phyloP scores from a whole-genome alignment of 768 basidiomycete genomes.

The Psilocybe tampanensis region DNA sequence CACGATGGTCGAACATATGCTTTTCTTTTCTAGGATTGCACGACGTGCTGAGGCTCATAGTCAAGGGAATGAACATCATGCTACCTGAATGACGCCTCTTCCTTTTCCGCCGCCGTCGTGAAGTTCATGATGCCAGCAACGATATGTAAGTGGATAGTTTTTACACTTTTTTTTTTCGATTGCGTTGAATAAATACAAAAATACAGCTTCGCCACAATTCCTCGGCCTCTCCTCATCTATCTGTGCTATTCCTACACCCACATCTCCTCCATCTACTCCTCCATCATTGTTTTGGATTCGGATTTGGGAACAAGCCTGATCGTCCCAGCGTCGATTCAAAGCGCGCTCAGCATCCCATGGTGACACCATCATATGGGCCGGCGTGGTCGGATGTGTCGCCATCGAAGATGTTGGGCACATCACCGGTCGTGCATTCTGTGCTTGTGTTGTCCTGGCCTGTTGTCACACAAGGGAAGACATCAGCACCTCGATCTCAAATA shows the following conservation, averaged over 20 bases:
- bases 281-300: not conserved
- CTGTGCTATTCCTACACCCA: not conserved
- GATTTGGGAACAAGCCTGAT: no score
- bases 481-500: no score
- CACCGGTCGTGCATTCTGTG: slow-evolving; percentile 49
- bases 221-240: not conserved
- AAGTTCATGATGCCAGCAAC: no score
- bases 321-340: no score
- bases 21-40: no score
- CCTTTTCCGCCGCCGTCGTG: no score
- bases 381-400: slow-evolving; percentile 52
- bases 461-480: no score
- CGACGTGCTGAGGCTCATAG: no score
- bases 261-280: no score
- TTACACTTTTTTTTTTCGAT: not conserved
- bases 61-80: no score
- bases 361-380: slow-evolving; percentile 20
- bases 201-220: not conserved
- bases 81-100: no score
- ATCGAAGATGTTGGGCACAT: slow-evolving; percentile 53
- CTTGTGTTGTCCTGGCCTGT: slow-evolving; percentile 40
- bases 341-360: slow-evolving; percentile 23
- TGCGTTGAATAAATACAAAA: not conserved
- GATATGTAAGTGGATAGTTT: not conserved
- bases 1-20: no score